A percentile compares a stretch with the other conserved stretches of the same genome.
phyloP scores from a whole-genome alignment of 495 filamentous ascomycete species.

The Trichoderma virens region DNA sequence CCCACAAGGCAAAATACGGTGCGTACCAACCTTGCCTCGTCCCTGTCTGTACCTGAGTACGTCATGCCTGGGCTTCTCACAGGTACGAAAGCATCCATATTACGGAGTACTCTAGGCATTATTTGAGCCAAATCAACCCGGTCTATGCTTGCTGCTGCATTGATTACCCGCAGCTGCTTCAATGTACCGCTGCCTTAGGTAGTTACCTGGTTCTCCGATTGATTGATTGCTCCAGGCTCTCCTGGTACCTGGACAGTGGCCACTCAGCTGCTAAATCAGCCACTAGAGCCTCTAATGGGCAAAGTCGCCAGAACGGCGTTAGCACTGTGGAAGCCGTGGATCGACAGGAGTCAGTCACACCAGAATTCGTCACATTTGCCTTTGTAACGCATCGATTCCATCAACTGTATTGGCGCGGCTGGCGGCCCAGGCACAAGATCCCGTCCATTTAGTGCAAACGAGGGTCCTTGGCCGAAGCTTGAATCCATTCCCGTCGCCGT shows the following conservation, averaged over 20 bases:
- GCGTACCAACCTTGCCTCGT: not conserved
- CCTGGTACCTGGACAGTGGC: no score
- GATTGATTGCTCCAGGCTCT: no score
- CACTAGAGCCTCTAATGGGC: not conserved
- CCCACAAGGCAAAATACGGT: not conserved
- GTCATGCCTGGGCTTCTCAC: not conserved
- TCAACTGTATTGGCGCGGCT: not conserved
- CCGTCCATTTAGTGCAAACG: no score
- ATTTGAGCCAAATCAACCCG: not conserved
- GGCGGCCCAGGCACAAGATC: not conserved
- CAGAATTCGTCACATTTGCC: not conserved
- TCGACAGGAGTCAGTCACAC: conserved; percentile 5
- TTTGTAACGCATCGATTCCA: not conserved
- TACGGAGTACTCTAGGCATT: not conserved
- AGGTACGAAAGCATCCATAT: conserved; percentile 5
- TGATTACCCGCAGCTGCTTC: conserved; percentile 1
- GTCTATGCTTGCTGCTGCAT: not conserved
- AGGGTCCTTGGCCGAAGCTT: not conserved
- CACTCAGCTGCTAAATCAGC: no score
- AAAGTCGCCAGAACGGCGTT: not conserved
- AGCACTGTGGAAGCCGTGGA: not conserved
- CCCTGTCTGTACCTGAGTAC: not conserved
- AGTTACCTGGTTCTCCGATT: no score
- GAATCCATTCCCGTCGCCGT: not conserved
- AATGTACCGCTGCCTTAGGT: no score